Conservation (phyloP, 306 rosid genomes). For the Carpinus viminea region DNA sequence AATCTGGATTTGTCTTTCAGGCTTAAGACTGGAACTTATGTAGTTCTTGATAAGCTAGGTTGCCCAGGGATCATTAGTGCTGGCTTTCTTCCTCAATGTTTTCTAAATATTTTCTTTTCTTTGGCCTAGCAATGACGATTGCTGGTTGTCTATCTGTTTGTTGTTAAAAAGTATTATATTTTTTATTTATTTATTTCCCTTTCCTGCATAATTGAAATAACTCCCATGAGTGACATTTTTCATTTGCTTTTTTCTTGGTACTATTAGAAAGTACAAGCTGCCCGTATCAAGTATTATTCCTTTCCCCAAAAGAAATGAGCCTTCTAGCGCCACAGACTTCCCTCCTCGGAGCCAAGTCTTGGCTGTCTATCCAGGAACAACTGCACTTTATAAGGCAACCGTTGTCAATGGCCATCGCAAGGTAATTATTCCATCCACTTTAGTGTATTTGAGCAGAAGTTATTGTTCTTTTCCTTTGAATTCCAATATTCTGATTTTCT, state of each 20-base stretch:
- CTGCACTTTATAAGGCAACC: slow-evolving; percentile 97
- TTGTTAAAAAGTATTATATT: neutral
- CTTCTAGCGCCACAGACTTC: slow-evolving; percentile 67
- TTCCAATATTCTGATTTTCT: slow-evolving; percentile 10
- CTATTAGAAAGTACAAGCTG: slow-evolving; percentile 80
- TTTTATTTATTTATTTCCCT: neutral
- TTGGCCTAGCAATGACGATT: neutral
- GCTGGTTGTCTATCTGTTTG: neutral
- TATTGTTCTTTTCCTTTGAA: slow-evolving; percentile 5
- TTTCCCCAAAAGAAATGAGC: slow-evolving; percentile 86
- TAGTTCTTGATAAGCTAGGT: neutral
- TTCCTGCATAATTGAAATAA: neutral
- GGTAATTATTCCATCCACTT: slow-evolving; percentile 49
- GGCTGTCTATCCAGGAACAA: slow-evolving; percentile 98
- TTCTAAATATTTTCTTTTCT: neutral
- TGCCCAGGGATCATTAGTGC: neutral
- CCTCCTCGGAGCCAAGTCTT: slow-evolving; percentile 81
- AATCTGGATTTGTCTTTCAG: neutral
- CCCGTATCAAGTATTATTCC: slow-evolving; percentile 84
- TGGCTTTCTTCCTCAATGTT: neutral
- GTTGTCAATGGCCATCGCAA: slow-evolving; percentile 89
- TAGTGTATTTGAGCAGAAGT: slow-evolving; percentile 4
- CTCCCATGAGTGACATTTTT: slow-evolving; percentile 6
- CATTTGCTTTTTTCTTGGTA: slow-evolving; percentile 17
- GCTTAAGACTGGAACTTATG: neutral